Evolutionary conservation across 441 rosid species (phyloP).

Genomic region (Isatis lusitanica): DNA sequence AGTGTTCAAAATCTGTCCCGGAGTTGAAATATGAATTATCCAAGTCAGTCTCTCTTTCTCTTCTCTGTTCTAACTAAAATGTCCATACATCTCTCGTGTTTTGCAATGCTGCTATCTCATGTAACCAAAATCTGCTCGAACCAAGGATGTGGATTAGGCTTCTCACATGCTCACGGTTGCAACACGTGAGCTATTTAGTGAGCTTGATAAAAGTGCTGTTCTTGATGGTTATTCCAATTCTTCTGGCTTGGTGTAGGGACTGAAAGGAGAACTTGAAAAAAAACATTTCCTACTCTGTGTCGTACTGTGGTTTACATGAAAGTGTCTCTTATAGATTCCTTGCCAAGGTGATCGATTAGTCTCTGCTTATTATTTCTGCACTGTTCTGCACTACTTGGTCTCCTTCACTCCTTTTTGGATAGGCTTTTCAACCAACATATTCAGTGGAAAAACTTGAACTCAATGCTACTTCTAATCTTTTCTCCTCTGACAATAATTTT

Average conservation of each 20-base stretch:
- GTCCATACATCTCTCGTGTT: not conserved
- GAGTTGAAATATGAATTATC: conserved; percentile 79
- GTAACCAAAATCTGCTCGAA: conserved; percentile 40
- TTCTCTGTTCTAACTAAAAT: not conserved
- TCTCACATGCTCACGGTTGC: conserved; percentile 86
- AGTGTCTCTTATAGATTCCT: conserved; percentile 73
- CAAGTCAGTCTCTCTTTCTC: conserved; percentile 42
- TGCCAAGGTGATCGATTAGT: conserved; percentile 65
- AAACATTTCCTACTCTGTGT: conserved; percentile 80
- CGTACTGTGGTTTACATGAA: conserved; percentile 80
- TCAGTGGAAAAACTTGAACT: not conserved
- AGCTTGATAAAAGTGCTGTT: conserved; percentile 87
- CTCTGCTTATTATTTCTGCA: not conserved
- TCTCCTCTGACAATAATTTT: not conserved
- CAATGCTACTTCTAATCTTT: conserved; percentile 6
- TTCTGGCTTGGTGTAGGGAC: conserved; percentile 49
- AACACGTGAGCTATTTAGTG: conserved; percentile 73
- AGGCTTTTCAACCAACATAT: not conserved
- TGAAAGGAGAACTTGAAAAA: conserved; percentile 91
- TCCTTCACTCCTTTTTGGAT: not conserved
- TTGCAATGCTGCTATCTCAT: conserved; percentile 8
- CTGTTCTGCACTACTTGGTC: not conserved
- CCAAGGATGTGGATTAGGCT: conserved; percentile 73
- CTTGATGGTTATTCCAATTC: conserved; percentile 65
- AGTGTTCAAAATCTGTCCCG: conserved; percentile 92